phyloP scores from a whole-genome alignment of 2,329 filamentous ascomycete genomes.

The Phoma sp. region DNA sequence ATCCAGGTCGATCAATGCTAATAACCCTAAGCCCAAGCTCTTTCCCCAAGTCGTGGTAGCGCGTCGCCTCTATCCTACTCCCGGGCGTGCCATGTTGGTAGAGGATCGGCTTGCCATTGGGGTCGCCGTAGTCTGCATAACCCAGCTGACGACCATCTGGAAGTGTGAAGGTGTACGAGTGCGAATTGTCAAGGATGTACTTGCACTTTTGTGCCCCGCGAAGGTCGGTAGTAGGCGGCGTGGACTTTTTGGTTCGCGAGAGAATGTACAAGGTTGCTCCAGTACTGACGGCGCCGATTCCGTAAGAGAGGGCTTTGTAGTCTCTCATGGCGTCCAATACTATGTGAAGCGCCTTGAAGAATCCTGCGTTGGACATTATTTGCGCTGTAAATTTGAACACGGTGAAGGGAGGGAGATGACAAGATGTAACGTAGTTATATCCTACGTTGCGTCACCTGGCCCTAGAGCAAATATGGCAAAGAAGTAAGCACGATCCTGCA shows the following conservation, averaged over 20 bases:
- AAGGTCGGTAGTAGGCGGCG: neutral
- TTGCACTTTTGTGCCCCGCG: conserved; percentile 3
- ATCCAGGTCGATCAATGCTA: conserved; percentile 34
- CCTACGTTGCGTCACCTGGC: too few species aligned
- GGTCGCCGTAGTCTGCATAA: conserved; percentile 42
- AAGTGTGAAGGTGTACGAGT: conserved; percentile 39
- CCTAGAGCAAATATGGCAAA: too few species aligned
- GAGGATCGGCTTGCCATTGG: conserved; percentile 33
- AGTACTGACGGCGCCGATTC: neutral
- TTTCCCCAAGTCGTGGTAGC: conserved; percentile 27
- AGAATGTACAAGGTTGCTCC: neutral
- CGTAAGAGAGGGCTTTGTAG: neutral
- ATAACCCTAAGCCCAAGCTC: conserved; percentile 36
- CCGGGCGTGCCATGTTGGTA: conserved; percentile 41
- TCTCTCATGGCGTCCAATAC: too few species aligned
- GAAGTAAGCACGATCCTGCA: too few species aligned
- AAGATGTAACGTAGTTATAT: too few species aligned
- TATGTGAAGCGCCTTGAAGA: too few species aligned
- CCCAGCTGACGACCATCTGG: conserved; percentile 46
- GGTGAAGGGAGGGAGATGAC: too few species aligned
- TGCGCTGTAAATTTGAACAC: too few species aligned
- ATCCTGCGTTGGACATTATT: too few species aligned
- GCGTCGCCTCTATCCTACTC: conserved; percentile 37
- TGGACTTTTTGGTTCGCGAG: neutral
- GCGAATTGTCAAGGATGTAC: conserved; percentile 28